A percentile compares a stretch with the other conserved stretches of the same genome.
Evolutionary conservation across 805 yeast genomes (phyloP).

Genomic region (Barnettozyma siamensis): DNA sequence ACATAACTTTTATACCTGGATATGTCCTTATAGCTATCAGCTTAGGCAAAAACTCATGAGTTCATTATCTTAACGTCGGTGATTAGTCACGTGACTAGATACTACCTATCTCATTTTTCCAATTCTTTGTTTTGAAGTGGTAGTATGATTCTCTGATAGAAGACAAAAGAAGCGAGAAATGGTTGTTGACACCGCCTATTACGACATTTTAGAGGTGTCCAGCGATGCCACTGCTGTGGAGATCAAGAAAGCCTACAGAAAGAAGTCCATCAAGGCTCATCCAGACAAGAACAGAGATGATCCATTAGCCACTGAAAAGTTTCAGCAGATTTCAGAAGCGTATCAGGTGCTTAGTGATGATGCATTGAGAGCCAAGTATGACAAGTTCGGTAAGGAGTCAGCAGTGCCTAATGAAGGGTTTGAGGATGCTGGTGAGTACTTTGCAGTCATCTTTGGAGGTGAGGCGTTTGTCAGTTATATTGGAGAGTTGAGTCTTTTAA

Average conservation of each 20-base stretch:
- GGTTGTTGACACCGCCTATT: conserved; percentile 74
- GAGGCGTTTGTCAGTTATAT: conserved; percentile 82
- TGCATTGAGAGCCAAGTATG: conserved; percentile 58
- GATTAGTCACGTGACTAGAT: background rate
- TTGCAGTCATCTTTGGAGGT: conserved; percentile 77
- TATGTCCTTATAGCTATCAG: no score
- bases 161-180: conserved; percentile 23
- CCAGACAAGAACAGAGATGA: conserved; percentile 80
- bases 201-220: conserved; percentile 57
- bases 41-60: background rate
- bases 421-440: conserved; percentile 67
- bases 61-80: background rate
- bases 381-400: conserved; percentile 68
- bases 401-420: conserved; percentile 67
- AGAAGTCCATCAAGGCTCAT: conserved; percentile 68
- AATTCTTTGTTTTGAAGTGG: background rate
- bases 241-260: conserved; percentile 75
- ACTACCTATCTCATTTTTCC: background rate
- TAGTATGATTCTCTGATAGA: no score
- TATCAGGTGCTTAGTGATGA: conserved; percentile 73
- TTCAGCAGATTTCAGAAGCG: conserved; percentile 58
- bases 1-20: no score
- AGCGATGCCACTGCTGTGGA: conserved; percentile 57
- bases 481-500: conserved; percentile 79
- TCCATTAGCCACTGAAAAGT: conserved; percentile 68